Evolutionary conservation across 2,329 filamentous ascomycete species (phyloP), one percentile per base, ranked within the genome.

Genomic region (Alternaria ventricosa): DNA sequence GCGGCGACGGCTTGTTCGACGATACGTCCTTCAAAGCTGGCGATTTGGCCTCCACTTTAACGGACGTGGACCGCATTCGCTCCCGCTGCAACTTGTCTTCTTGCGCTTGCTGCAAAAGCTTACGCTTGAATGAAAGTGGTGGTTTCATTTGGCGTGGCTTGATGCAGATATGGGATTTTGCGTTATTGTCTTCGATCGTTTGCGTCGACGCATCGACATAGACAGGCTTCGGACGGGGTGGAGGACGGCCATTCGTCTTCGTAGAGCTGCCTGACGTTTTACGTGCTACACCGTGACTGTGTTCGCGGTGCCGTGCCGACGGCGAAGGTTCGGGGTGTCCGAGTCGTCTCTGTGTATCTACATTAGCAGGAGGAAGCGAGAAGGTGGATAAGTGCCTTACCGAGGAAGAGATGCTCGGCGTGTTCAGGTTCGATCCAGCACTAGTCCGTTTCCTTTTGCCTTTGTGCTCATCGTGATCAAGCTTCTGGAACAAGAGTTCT

Each of bases 401-500:
- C 30, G 82, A 84, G 25, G 81, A 77, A 25, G 78, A 76, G 63
- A 81, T 75, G 65, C 81, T 82, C 18, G 85, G 83, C 43, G 83
- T 86, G 55, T 86, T 85, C 56, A 87, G 80, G 13, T 78, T 82
- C 20, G 86, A 87, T 54, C 85, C 85, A 46, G 83, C 86, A 71
- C 86, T 88, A 60, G 83, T 84, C 57, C 86, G 82, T 72, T 89
- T 87, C 76, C 85, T 86, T 67, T 82, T 84, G 58, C 84, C 70
- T 44, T 78, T 84, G 30, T 83, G 83, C 68, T 87, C 86, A 63
- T 89, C 86, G 51, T 85, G 82, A 69, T 89, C 88, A 65, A 88
- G 81, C 69, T 87, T 84, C 66, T 87, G 84, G 65, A 89, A 89
- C 62, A 89, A 84, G 67, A 87, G 87, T 70, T 90, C 88, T 45